Conservation (phyloP, 169 alveolate species). For the Cyclospora cayetanensis region DNA sequence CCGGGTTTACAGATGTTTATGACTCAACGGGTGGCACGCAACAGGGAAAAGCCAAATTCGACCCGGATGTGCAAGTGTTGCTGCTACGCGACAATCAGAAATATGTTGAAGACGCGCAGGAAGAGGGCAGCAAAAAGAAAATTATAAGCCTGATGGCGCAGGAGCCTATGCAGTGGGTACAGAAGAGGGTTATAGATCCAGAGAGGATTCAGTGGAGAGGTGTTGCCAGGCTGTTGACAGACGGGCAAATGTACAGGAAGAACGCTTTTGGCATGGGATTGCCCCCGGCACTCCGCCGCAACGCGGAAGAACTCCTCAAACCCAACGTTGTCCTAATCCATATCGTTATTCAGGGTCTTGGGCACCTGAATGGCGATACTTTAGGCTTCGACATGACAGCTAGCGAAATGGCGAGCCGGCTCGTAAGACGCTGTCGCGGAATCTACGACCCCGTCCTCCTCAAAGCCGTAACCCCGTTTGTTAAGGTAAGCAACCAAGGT, state of each 20-base stretch:
- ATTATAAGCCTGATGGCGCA: conserved; percentile 44
- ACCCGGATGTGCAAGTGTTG: conserved; percentile 66
- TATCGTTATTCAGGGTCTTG: conserved; percentile 48
- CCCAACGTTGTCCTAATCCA: conserved; percentile 59
- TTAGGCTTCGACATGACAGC: conserved; percentile 64
- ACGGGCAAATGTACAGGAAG: conserved; percentile 55
- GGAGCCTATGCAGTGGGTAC: conserved; percentile 68
- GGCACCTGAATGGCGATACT: conserved; percentile 24
- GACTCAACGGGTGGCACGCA: conserved; percentile 27
- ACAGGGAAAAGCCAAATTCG: conserved; percentile 23
- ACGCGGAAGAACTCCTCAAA: conserved; percentile 58
- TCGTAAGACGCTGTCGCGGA: conserved; percentile 54
- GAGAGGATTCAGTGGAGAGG: conserved; percentile 61
- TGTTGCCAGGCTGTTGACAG: conserved; percentile 58
- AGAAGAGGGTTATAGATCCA: conserved; percentile 9
- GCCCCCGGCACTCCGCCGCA: conserved; percentile 60
- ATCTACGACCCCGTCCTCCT: conserved; percentile 60
- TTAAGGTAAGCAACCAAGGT: not conserved
- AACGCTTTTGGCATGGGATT: conserved; percentile 59
- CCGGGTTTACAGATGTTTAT: conserved; percentile 66
- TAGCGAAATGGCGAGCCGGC: conserved; percentile 64
- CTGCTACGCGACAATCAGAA: conserved; percentile 47
- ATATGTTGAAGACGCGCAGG: conserved; percentile 40
- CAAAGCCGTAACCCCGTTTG: conserved; percentile 47
- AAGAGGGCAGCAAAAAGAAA: conserved; percentile 61